Evolutionary conservation across 2,329 filamentous ascomycete genomes (phyloP).

Genomic region (Penicillium capsulatum): DNA sequence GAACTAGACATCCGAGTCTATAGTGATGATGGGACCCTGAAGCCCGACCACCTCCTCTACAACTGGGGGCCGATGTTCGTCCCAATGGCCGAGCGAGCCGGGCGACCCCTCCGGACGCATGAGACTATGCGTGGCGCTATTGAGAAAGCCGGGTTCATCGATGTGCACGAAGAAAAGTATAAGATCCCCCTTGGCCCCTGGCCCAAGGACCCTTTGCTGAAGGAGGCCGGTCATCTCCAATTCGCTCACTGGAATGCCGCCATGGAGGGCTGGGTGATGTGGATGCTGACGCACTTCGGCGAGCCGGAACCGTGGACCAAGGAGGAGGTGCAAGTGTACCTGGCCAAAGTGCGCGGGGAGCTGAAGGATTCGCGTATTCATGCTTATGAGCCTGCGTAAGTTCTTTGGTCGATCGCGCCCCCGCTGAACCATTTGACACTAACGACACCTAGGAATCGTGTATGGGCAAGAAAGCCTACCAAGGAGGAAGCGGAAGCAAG

Average conservation of each 20-base stretch:
- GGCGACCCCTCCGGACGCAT: slow-evolving; percentile 22
- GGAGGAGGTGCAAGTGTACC: slow-evolving; percentile 17
- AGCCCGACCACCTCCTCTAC: no score
- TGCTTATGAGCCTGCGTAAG: slow-evolving; percentile 10
- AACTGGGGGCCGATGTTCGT: slow-evolving; percentile 19
- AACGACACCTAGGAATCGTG: slow-evolving; percentile 4
- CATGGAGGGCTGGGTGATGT: slow-evolving; percentile 29
- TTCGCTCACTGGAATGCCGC: slow-evolving; percentile 25
- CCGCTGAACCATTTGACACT: neutral
- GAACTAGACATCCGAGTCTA: no score
- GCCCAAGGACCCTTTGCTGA: slow-evolving; percentile 26
- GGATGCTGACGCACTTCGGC: slow-evolving; percentile 26
- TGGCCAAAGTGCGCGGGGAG: slow-evolving; percentile 13
- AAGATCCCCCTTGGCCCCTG: no score
- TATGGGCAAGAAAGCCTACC: slow-evolving; percentile 12
- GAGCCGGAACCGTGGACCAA: slow-evolving; percentile 18
- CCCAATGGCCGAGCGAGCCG: slow-evolving; percentile 19
- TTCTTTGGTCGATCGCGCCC: neutral
- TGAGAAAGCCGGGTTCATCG: slow-evolving; percentile 30
- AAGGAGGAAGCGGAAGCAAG: slow-evolving; percentile 1
- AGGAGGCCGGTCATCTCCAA: slow-evolving; percentile 41
- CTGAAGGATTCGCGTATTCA: slow-evolving; percentile 11
- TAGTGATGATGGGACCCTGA: no score
- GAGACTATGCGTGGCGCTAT: slow-evolving; percentile 24
- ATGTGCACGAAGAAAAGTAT: slow-evolving; percentile 26